phyloP scores from a whole-genome alignment of 768 basidiomycete species.

The Termitomyces sp. region DNA sequence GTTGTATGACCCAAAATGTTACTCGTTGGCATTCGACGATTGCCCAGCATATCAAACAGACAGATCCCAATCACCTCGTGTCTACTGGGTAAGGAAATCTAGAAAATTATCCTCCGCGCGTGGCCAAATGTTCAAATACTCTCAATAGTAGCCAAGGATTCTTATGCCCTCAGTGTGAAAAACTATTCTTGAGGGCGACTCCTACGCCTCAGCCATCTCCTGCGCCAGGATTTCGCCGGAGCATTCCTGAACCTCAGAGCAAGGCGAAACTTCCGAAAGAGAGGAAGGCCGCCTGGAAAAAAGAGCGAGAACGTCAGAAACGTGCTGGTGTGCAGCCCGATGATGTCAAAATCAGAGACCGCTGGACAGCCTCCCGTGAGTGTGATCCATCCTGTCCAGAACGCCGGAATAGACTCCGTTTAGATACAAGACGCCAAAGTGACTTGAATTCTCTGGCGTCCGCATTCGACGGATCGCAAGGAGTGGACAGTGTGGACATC shows the following conservation, averaged over 20 bases:
- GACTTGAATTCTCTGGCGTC: constrained; percentile 35
- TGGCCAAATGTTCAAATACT: neutral
- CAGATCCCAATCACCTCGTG: constrained; percentile 63
- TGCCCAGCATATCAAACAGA: constrained; percentile 34
- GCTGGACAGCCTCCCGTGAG: constrained; percentile 53
- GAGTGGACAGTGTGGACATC: constrained; percentile 66
- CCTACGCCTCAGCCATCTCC: constrained; percentile 38
- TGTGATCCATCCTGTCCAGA: neutral
- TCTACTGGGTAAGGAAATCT: constrained; percentile 51
- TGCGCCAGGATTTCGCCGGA: constrained; percentile 32
- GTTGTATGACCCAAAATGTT: constrained; percentile 46
- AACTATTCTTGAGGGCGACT: constrained; percentile 39
- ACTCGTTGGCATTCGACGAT: constrained; percentile 52
- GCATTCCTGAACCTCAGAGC: constrained; percentile 35
- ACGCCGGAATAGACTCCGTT: neutral
- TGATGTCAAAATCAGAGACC: constrained; percentile 50
- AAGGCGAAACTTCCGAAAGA: constrained; percentile 41
- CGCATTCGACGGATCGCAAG: constrained; percentile 53
- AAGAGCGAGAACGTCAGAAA: constrained; percentile 30
- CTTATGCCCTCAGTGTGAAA: constrained; percentile 50
- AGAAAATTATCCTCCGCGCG: constrained; percentile 5
- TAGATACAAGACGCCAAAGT: constrained; percentile 45
- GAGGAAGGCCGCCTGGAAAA: constrained; percentile 43
- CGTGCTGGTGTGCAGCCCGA: constrained; percentile 24
- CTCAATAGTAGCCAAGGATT: constrained; percentile 45